Percentiles rank a stretch among this genome's conserved stretches.
Conservation (phyloP, 345 rosid genomes). For the Murraya koenigii region DNA sequence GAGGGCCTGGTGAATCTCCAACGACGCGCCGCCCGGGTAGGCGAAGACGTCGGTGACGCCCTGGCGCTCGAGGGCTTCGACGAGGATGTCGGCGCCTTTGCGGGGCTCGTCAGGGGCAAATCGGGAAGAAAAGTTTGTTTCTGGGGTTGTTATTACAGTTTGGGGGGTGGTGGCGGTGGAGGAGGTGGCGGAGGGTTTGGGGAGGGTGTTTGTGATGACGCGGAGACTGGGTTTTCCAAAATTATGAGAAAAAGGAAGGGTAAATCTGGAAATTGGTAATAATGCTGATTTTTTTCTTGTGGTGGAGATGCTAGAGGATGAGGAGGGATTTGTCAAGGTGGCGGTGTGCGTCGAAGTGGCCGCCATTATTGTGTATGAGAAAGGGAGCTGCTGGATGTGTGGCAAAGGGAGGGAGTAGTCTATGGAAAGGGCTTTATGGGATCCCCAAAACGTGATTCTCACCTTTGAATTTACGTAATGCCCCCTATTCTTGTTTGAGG, state of each 20-base stretch:
- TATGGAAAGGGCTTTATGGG: accelerated
- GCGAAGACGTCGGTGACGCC: conserved; percentile 86
- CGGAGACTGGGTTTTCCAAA: conserved; percentile 20
- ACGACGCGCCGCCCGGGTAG: conserved; percentile 90
- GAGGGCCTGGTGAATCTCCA: conserved; percentile 99
- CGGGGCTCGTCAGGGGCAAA: conserved; percentile 71
- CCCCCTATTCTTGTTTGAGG: not conserved
- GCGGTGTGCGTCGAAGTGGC: conserved; percentile 26
- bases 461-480: not conserved
- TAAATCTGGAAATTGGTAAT: conserved; percentile 16
- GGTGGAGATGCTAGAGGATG: conserved; percentile 19
- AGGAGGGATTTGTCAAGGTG: conserved; percentile 22
- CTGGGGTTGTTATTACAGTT: conserved; percentile 3
- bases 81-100: conserved; percentile 89
- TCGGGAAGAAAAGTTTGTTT: conserved; percentile 31
- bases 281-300: conserved; percentile 11
- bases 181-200: conserved; percentile 29
- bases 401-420: not conserved
- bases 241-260: conserved; percentile 27
- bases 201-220: conserved; percentile 28
- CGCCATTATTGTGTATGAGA: conserved; percentile 24
- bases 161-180: conserved; percentile 21
- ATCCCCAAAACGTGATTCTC: not conserved
- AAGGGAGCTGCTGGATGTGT: not conserved
- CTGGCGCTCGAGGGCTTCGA: conserved; percentile 85